phyloP scores from a whole-genome alignment of 1,284 basidiomycete genomes.

The Wallemia ichthyophaga region DNA sequence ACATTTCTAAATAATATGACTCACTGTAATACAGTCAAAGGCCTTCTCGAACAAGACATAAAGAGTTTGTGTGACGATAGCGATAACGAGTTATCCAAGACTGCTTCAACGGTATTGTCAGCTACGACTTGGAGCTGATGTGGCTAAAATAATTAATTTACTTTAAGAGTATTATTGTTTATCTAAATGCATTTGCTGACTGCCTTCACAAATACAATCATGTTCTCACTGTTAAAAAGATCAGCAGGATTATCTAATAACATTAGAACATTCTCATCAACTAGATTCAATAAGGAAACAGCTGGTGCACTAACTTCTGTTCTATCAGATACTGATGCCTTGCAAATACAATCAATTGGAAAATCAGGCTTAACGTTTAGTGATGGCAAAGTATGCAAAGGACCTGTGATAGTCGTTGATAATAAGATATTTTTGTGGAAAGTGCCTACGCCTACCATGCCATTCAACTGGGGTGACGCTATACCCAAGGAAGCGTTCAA shows the following conservation, averaged over 20 bases:
- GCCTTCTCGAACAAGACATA: not conserved
- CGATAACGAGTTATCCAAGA: not conserved
- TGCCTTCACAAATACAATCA: not conserved
- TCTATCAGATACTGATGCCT: not conserved
- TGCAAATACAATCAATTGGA: not conserved
- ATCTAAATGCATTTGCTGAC: not conserved
- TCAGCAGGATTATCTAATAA: not conserved
- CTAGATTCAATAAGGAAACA: not conserved
- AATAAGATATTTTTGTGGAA: conserved; percentile 76
- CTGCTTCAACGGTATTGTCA: not conserved
- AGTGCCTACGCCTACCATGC: conserved; percentile 24
- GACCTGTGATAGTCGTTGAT: conserved; percentile 40
- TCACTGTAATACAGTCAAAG: not conserved
- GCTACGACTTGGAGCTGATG: not conserved
- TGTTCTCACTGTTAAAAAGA: not conserved
- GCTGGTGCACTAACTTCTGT: not conserved
- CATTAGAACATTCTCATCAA: not conserved
- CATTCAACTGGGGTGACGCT: conserved; percentile 17
- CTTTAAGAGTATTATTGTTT: too few species aligned
- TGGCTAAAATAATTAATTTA: not conserved
- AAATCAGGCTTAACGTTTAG: not conserved
- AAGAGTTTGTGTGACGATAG: not conserved
- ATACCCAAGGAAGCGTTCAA: conserved; percentile 21
- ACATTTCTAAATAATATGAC: not conserved
- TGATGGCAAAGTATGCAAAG: not conserved